Percentiles rank a stretch among this genome's conserved stretches.
Conservation (phyloP, 306 rosid species). For the Vicia sativa region DNA sequence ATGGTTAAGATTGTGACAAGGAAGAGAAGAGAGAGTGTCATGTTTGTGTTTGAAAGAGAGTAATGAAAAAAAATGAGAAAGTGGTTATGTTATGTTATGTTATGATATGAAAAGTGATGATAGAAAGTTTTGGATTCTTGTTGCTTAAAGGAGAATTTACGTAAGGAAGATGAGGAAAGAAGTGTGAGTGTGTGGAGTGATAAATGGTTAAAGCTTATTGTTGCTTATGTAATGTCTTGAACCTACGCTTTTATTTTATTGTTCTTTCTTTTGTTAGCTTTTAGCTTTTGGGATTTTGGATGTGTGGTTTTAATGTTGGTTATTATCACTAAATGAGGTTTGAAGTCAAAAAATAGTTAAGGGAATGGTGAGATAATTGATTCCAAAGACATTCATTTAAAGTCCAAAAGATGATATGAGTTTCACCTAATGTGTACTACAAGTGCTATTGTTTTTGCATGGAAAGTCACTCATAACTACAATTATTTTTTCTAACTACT, state of each 20-base stretch:
- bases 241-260: neutral
- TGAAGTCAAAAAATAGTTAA: slow-evolving; percentile 42
- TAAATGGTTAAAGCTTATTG: slow-evolving; percentile 7
- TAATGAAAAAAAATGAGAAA: neutral
- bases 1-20: slow-evolving; percentile 39
- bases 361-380: slow-evolving; percentile 47
- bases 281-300: neutral
- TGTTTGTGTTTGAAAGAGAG: slow-evolving; percentile 23
- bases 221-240: neutral
- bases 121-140: neutral
- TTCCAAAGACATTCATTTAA: slow-evolving; percentile 31
- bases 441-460: slow-evolving; percentile 1
- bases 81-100: no score
- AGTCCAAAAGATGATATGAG: slow-evolving; percentile 6
- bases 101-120: no score
- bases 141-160: slow-evolving; percentile 63
- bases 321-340: slow-evolving; percentile 5
- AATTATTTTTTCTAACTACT: neutral
- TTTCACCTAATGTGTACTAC: slow-evolving; percentile 37
- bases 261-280: no score
- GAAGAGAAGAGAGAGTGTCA: slow-evolving; percentile 39
- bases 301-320: neutral
- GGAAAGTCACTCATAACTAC: neutral
- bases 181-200: slow-evolving; percentile 3
- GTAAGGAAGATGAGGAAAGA: slow-evolving; percentile 48